Percentiles rank a stretch among this genome's conserved stretches.
These are phyloP conservation scores for Penicillium sp. DNA, from an alignment of 2,329 filamentous ascomycete genomes.

Conservation along the genomic window DNA sequence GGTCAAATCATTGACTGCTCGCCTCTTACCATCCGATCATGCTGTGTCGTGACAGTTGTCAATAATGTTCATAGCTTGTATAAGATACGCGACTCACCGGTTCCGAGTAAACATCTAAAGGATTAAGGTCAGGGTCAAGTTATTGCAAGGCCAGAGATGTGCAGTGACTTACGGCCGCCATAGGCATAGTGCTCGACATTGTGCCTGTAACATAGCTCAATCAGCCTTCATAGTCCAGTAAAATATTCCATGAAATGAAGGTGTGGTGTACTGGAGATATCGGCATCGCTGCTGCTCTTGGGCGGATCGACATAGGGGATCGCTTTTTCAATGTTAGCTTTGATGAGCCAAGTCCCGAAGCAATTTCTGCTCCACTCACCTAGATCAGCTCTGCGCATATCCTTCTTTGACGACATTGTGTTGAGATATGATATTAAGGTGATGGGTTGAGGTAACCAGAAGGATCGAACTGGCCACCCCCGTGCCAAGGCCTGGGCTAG, in stretches of 20 bases:
- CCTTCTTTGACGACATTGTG: conserved; percentile 66
- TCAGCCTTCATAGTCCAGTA: conserved; percentile 15
- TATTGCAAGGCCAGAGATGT: conserved; percentile 8
- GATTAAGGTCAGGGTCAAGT: conserved; percentile 19
- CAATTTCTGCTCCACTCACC: conserved; percentile 51
- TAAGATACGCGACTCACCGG: conserved; percentile 54
- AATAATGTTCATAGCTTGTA: conserved; percentile 6
- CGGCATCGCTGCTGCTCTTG: conserved; percentile 60
- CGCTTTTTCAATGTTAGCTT: conserved; percentile 52
- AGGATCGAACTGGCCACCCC: conserved; percentile 5
- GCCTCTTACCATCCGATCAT: conserved; percentile 61
- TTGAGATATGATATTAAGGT: conserved; percentile 13
- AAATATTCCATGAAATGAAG: not conserved
- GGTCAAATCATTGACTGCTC: not conserved
- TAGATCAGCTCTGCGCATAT: conserved; percentile 72
- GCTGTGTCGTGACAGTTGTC: conserved; percentile 36
- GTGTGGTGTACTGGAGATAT: conserved; percentile 67
- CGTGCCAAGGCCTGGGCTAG: conserved; percentile 10
- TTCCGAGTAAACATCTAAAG: conserved; percentile 81
- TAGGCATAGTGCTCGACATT: conserved; percentile 77
- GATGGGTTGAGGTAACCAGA: conserved; percentile 8
- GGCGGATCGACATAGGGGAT: conserved; percentile 82
- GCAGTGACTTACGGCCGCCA: conserved; percentile 68
- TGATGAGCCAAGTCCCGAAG: not conserved
- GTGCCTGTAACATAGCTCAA: conserved; percentile 45